phyloP scores from a whole-genome alignment of 2,329 filamentous ascomycete species.

The Purpureocillium takamizusanense region DNA sequence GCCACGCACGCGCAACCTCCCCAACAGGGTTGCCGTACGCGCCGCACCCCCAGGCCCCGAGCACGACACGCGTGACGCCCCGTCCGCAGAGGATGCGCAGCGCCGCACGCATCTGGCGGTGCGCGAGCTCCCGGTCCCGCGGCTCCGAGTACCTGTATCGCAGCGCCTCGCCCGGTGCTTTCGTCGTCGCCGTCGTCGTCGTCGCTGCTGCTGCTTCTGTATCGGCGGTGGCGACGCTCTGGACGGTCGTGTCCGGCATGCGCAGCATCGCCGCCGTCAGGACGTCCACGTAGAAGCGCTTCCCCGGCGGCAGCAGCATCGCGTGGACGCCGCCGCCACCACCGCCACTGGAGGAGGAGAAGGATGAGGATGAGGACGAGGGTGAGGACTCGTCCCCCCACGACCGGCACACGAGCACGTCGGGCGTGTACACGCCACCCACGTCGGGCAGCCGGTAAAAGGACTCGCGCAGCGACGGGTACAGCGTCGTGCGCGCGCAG shows the following conservation, averaged over 20 bases:
- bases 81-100: slow-evolving; percentile 40
- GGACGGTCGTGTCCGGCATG: slow-evolving; percentile 37
- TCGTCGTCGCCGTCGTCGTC: too few species aligned
- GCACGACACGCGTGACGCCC: slow-evolving; percentile 38
- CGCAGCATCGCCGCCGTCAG: slow-evolving; percentile 49
- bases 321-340: too few species aligned
- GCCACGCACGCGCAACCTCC: slow-evolving; percentile 48
- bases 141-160: slow-evolving; percentile 17
- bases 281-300: slow-evolving; percentile 50
- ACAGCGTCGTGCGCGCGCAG: too few species aligned
- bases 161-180: too few species aligned
- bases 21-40: slow-evolving; percentile 52
- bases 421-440: slow-evolving; percentile 29
- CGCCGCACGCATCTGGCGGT: slow-evolving; percentile 48
- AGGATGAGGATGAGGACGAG: too few species aligned
- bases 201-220: too few species aligned
- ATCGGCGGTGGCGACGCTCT: slow-evolving; percentile 31
- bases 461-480: slow-evolving; percentile 39
- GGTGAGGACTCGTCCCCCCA: slow-evolving; percentile 15
- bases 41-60: slow-evolving; percentile 58
- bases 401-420: slow-evolving; percentile 49
- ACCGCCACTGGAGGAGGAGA: too few species aligned
- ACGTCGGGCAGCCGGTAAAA: slow-evolving; percentile 53
- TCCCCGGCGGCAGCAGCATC: slow-evolving; percentile 20
- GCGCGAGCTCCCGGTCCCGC: slow-evolving; percentile 37